Evolutionary conservation across 768 basidiomycete species (phyloP).

Genomic region (Auriscalpium microsporum): DNA sequence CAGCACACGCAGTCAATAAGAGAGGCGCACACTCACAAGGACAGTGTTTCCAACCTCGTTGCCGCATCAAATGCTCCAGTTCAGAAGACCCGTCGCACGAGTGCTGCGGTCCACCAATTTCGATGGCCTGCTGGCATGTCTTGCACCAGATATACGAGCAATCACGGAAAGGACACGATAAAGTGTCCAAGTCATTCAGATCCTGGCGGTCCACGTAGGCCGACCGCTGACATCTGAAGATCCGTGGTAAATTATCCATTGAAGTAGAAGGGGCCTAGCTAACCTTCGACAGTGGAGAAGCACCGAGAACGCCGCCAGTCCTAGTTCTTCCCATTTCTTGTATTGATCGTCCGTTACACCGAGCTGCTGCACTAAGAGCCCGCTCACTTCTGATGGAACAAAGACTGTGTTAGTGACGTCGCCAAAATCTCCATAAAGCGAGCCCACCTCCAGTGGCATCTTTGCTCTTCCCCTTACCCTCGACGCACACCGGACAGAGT

Average conservation of each 20-base stretch:
- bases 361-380: slow-evolving; percentile 32
- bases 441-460: slow-evolving; percentile 26
- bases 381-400: slow-evolving; percentile 29
- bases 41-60: slow-evolving; percentile 57
- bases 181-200: slow-evolving; percentile 28
- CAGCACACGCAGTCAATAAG: neutral
- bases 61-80: slow-evolving; percentile 40
- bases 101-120: slow-evolving; percentile 32
- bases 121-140: slow-evolving; percentile 38
- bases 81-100: slow-evolving; percentile 54
- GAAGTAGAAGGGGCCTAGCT: slow-evolving; percentile 7
- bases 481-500: slow-evolving; percentile 48
- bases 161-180: slow-evolving; percentile 40
- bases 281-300: slow-evolving; percentile 45
- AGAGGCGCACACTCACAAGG: slow-evolving; percentile 33
- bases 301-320: slow-evolving; percentile 35
- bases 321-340: slow-evolving; percentile 36
- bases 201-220: slow-evolving; percentile 45
- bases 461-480: slow-evolving; percentile 16
- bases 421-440: neutral
- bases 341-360: slow-evolving; percentile 38
- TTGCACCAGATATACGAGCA: slow-evolving; percentile 57
- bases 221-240: slow-evolving; percentile 38
- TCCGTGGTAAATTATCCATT: neutral
- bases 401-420: neutral